Conservation (phyloP, 768 basidiomycete genomes). For the Botryobasidium botryosum region DNA sequence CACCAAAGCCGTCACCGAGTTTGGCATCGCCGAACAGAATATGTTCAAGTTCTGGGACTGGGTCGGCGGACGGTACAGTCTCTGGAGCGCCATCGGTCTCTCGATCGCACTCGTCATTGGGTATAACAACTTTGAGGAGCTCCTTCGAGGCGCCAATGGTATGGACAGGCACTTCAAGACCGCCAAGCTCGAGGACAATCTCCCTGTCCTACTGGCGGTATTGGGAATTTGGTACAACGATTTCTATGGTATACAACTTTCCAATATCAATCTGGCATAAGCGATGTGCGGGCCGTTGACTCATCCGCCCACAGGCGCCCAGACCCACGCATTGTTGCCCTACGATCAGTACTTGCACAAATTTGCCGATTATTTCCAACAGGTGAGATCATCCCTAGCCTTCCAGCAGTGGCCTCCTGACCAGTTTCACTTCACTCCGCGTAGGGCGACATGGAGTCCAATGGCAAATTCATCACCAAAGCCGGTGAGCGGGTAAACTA, state of each 20-base stretch:
- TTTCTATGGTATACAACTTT: slow-evolving; percentile 51
- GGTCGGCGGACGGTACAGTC: slow-evolving; percentile 96
- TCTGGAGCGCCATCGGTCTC: slow-evolving; percentile 97
- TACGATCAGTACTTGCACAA: slow-evolving; percentile 99
- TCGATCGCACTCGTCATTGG: slow-evolving; percentile 89
- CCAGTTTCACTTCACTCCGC: background rate
- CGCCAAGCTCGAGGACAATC: slow-evolving; percentile 71
- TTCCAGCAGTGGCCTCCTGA: background rate
- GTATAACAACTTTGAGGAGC: slow-evolving; percentile 80
- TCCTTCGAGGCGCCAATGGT: slow-evolving; percentile 83
- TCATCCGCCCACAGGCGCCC: slow-evolving; percentile 37
- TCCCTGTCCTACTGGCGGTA: slow-evolving; percentile 80
- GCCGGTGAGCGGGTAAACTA: slow-evolving; percentile 83
- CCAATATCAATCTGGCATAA: background rate
- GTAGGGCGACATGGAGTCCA: slow-evolving; percentile 97
- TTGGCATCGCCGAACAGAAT: slow-evolving; percentile 80
- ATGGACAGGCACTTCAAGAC: slow-evolving; percentile 97
- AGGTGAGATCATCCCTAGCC: slow-evolving; percentile 25
- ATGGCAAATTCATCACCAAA: slow-evolving; percentile 95
- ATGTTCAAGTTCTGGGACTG: slow-evolving; percentile 99
- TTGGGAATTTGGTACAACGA: slow-evolving; percentile 98
- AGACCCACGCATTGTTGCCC: slow-evolving; percentile 88
- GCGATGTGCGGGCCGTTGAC: background rate
- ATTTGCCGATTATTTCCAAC: slow-evolving; percentile 99
- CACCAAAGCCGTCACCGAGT: slow-evolving; percentile 78